A percentile compares a stretch with the other conserved stretches of the same genome.
Evolutionary conservation across 1,284 basidiomycete genomes (phyloP).

Genomic region (Ganoderma boninense): DNA sequence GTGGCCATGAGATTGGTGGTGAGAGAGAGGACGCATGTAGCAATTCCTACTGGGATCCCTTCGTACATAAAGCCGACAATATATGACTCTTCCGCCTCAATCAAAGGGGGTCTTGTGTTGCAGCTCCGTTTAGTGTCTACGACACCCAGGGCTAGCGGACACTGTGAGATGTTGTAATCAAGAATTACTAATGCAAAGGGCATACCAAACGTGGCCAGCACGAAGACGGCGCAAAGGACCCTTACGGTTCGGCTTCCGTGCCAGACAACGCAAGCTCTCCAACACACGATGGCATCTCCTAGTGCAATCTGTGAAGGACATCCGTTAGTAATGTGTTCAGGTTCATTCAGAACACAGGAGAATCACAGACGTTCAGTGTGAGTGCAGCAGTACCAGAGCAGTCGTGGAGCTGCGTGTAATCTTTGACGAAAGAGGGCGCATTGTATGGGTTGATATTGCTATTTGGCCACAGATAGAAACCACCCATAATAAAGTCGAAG

Average conservation of each 20-base stretch:
- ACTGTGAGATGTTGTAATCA: background rate
- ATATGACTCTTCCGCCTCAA: background rate
- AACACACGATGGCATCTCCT: background rate
- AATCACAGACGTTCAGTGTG: background rate
- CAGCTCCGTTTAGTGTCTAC: background rate
- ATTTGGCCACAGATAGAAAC: background rate
- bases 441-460: background rate
- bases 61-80: background rate
- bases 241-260: background rate
- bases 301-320: background rate
- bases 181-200: background rate
- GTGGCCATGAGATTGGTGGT: too few species aligned
- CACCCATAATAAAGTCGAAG: background rate
- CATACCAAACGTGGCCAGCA: background rate
- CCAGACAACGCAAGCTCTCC: background rate
- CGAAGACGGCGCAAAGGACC: background rate
- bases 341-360: background rate
- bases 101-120: background rate
- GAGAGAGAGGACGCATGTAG: too few species aligned
- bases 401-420: background rate
- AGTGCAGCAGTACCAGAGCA: background rate
- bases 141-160: background rate
- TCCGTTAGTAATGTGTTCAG: background rate
- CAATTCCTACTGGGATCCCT: too few species aligned
- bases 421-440: background rate